Evolutionary conservation across 2,329 filamentous ascomycete species (phyloP), one percentile per base, ranked within the genome.

Genomic region (Ophiostoma tasmaniense): DNA sequence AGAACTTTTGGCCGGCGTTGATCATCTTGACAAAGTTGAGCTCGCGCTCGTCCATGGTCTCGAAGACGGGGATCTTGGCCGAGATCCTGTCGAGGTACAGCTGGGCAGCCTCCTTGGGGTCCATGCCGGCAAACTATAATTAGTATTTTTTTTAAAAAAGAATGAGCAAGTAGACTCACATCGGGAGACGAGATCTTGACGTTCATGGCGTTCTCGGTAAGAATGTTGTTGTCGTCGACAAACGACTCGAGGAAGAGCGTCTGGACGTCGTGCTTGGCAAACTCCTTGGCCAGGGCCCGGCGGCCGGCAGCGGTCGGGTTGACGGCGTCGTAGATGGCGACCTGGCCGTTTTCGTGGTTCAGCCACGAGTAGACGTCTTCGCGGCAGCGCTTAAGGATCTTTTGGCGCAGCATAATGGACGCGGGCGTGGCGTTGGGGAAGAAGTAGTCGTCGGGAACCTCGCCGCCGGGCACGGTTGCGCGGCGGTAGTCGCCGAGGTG

Each of bases 21-120:
- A 98, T 96, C 94, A 99, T 97, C 82, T 97, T 97, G 81, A 99
- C 94, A 80, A 94, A 99, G 77, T 98, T 97, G 72, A 99, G 84
- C 73, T 98, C 93, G 37, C 85, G 84, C 78, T 99, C 95, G 75
- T 93, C 86, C 93, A 99, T 98, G 0, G 92, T 96, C 80, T 99
- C 93, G 74, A 97, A 99, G 70, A 94, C 89, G 25, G 95, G 95
- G 70, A 99, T 99, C 74, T 95, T 92, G 74, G 91, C 89, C 72
- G 92, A 89, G 76, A 99, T 98, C 66, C 95, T 89, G 72, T 89
- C 87, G 52, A 99, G 85, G 76, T 99, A 99, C 74, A 97, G 88
- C 75, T 91, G 89, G 37, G 97, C 93, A 2, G 95, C 95, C 76
- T 97, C 93, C 72, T 96, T 90, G 14, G 93, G 90, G 55, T 91